phyloP scores from a whole-genome alignment of 306 rosid genomes.

The Coriaria nepalensis region DNA sequence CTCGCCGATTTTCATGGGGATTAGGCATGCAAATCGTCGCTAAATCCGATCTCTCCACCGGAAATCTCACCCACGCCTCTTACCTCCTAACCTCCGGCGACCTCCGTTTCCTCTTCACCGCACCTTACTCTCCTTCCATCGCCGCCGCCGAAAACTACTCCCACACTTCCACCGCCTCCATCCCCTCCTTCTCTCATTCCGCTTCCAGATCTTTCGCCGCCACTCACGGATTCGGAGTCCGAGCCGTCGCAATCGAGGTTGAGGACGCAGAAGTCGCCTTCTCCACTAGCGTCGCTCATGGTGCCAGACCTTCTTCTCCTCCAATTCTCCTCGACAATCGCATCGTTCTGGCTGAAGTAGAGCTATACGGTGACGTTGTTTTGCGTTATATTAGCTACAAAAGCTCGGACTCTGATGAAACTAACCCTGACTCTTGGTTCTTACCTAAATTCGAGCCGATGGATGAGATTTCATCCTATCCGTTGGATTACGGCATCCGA shows the following conservation, averaged over 20 bases:
- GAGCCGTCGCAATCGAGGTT: slow-evolving; percentile 65
- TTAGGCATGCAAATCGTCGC: slow-evolving; percentile 72
- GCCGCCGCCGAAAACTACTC: slow-evolving; percentile 13
- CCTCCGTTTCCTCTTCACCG: slow-evolving; percentile 78
- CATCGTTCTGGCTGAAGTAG: slow-evolving; percentile 43
- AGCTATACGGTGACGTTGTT: slow-evolving; percentile 80
- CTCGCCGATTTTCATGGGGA: slow-evolving; percentile 74
- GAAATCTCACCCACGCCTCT: slow-evolving; percentile 63
- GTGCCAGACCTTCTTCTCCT: slow-evolving; percentile 33
- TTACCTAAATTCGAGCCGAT: slow-evolving; percentile 54
- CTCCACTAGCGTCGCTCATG: slow-evolving; percentile 41
- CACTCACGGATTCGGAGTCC: slow-evolving; percentile 67
- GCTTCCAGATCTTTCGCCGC: slow-evolving; percentile 43
- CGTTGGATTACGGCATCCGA: slow-evolving; percentile 58
- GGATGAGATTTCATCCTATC: slow-evolving; percentile 23
- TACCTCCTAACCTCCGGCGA: slow-evolving; percentile 83
- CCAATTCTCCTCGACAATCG: slow-evolving; percentile 37
- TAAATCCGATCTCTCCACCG: slow-evolving; percentile 80
- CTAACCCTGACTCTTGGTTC: slow-evolving; percentile 31
- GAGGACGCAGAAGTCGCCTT: slow-evolving; percentile 56
- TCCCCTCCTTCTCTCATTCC: slow-evolving; percentile 43
- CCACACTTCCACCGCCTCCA: slow-evolving; percentile 29
- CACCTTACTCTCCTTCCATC: slow-evolving; percentile 60
- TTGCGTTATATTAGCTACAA: slow-evolving; percentile 61
- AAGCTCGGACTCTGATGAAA: slow-evolving; percentile 11